These are phyloP conservation scores for Trypanosoma conorhini DNA, from an alignment of 208 protist species.

Conservation along the genomic window DNA sequence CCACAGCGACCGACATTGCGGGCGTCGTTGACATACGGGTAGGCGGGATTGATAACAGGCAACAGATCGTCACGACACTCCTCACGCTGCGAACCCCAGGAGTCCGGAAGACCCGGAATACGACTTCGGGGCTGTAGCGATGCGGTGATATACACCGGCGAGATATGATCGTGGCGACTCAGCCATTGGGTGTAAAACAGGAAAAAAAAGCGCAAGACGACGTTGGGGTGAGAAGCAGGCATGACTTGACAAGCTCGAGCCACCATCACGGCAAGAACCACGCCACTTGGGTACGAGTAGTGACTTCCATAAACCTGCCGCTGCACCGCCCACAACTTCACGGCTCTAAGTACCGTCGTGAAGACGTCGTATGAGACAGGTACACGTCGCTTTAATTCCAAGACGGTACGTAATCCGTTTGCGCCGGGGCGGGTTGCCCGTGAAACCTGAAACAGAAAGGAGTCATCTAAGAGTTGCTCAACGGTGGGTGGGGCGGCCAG, in stretches of 20 bases:
- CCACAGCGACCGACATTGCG: conserved; percentile 84
- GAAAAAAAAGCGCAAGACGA: conserved; percentile 91
- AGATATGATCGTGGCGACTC: conserved; percentile 30
- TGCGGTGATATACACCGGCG: conserved; percentile 69
- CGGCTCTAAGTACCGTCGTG: conserved; percentile 55
- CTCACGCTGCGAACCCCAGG: conserved; percentile 44
- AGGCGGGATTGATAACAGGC: conserved; percentile 97
- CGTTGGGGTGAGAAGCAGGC: conserved; percentile 71
- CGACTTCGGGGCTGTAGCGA: conserved; percentile 20
- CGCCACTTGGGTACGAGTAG: conserved; percentile 96
- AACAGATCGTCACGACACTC: conserved; percentile 82
- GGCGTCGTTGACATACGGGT: conserved; percentile 96
- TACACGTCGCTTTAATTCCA: conserved; percentile 62
- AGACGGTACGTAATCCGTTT: conserved; percentile 77
- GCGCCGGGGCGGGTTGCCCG: conserved; percentile 51
- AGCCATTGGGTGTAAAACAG: conserved; percentile 81
- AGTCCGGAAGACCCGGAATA: conserved; percentile 66
- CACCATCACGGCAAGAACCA: conserved; percentile 95
- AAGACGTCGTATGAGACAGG: conserved; percentile 48
- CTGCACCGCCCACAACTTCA: conserved; percentile 80
- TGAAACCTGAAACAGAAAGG: conserved; percentile 59
- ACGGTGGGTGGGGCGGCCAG: conserved; percentile 50
- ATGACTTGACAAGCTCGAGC: conserved; percentile 94
- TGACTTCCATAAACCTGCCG: conserved; percentile 96
- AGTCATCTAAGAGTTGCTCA: conserved; percentile 51